Evolutionary conservation across 192 early-diverging fungal species (phyloP).

Genomic region (Diversispora eburnea): DNA sequence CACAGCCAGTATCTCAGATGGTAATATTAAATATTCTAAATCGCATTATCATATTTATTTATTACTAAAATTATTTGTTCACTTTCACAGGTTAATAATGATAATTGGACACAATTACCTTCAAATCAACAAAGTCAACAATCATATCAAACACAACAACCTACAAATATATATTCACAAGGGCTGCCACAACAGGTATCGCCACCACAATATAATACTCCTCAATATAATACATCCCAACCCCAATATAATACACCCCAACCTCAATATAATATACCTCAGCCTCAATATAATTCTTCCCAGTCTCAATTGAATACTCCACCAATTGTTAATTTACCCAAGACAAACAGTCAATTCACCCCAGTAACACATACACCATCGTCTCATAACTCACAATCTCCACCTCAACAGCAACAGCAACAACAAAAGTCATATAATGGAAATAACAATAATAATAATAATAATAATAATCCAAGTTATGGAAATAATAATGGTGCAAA

Average conservation of each 20-base stretch:
- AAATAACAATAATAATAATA: background rate
- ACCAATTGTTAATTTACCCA: too few species aligned
- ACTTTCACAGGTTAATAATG: background rate
- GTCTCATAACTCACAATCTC: background rate
- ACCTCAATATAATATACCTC: background rate
- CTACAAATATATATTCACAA: too few species aligned
- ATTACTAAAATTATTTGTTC: background rate
- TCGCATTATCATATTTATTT: background rate
- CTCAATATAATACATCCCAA: too few species aligned
- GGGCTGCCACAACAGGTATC: background rate
- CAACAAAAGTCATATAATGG: background rate
- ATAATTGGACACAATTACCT: background rate
- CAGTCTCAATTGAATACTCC: background rate
- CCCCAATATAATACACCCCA: background rate
- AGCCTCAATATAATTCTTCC: background rate
- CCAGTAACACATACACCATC: background rate
- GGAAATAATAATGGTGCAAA: background rate
- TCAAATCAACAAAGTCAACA: background rate
- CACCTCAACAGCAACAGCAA: background rate
- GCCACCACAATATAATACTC: background rate
- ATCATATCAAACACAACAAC: background rate
- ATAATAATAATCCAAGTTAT: background rate
- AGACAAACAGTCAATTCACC: too few species aligned
- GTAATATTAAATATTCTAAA: background rate
- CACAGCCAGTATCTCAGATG: too few species aligned